A percentile compares a stretch with the other conserved stretches of the same genome.
Evolutionary conservation across 2,329 filamentous ascomycete genomes (phyloP).

Genomic region (Cladophialophora exuberans): DNA sequence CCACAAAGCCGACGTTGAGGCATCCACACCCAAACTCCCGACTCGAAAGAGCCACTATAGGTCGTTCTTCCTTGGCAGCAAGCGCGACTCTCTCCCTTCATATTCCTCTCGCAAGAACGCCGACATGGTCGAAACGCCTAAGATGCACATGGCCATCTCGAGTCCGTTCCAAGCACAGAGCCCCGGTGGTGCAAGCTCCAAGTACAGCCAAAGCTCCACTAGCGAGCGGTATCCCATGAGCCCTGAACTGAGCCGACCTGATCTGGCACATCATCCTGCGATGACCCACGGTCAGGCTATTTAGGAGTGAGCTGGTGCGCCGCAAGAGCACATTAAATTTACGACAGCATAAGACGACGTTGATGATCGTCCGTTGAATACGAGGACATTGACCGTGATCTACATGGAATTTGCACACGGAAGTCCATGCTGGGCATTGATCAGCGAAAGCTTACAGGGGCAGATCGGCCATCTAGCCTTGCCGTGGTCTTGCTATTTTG

Average conservation of each 20-base stretch:
- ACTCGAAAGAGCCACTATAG: constrained; percentile 43
- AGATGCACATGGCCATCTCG: constrained; percentile 58
- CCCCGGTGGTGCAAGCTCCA: constrained; percentile 30
- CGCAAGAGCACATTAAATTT: neutral
- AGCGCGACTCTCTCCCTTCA: constrained; percentile 44
- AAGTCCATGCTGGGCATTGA: neutral
- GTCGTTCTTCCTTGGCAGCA: constrained; percentile 47
- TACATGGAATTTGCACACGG: constrained; percentile 11
- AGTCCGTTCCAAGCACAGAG: constrained; percentile 50
- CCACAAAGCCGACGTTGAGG: constrained; percentile 46
- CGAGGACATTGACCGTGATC: constrained; percentile 8
- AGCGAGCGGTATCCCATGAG: constrained; percentile 39
- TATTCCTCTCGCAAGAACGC: constrained; percentile 36
- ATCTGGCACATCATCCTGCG: constrained; percentile 60
- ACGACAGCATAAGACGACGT: neutral
- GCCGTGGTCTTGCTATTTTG: constrained; percentile 3
- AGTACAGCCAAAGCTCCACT: constrained; percentile 32
- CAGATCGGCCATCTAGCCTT: constrained; percentile 4
- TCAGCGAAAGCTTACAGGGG: neutral
- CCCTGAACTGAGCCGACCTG: constrained; percentile 53
- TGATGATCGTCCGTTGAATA: constrained; percentile 1
- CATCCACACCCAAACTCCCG: constrained; percentile 41
- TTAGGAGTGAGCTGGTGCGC: constrained; percentile 10
- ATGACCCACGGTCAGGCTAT: constrained; percentile 35
- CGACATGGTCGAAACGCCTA: constrained; percentile 35